These are phyloP conservation scores for Beauveria varroae DNA, from an alignment of 2,329 filamentous ascomycete genomes.

Conservation along the genomic window DNA sequence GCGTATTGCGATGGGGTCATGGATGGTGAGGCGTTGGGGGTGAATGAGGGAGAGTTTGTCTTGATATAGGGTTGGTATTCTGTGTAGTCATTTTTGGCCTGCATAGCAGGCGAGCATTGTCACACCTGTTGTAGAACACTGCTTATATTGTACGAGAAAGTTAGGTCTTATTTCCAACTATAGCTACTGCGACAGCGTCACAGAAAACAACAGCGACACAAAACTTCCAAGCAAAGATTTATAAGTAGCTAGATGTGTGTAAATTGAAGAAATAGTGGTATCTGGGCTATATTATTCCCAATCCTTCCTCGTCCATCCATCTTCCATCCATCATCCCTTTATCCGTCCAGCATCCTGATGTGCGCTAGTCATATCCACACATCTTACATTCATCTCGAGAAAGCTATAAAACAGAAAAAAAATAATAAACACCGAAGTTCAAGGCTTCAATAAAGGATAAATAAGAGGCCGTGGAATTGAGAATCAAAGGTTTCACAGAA, in stretches of 20 bases:
- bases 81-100: not conserved
- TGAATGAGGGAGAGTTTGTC: not conserved
- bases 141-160: too few relatives aligned
- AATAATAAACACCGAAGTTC: not conserved
- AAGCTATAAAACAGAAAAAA: not conserved
- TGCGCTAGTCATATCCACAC: not conserved
- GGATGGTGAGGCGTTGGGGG: slow-evolving; percentile 22
- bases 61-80: not conserved
- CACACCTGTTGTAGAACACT: not conserved
- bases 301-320: not conserved
- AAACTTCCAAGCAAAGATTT: not conserved
- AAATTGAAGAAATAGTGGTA: slow-evolving; percentile 9
- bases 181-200: not conserved
- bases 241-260: not conserved
- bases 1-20: slow-evolving; percentile 28
- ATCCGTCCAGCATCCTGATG: not conserved
- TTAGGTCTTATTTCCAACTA: not conserved
- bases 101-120: not conserved
- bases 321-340: slow-evolving; percentile 12
- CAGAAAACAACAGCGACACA: too few relatives aligned
- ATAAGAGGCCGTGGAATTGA: not conserved
- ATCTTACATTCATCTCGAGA: not conserved
- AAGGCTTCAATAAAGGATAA: not conserved
- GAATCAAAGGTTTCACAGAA: not conserved
- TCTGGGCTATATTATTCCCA: slow-evolving; percentile 6